Evolutionary conservation across 345 rosid species (phyloP).

Genomic region (Citrus maxima): DNA sequence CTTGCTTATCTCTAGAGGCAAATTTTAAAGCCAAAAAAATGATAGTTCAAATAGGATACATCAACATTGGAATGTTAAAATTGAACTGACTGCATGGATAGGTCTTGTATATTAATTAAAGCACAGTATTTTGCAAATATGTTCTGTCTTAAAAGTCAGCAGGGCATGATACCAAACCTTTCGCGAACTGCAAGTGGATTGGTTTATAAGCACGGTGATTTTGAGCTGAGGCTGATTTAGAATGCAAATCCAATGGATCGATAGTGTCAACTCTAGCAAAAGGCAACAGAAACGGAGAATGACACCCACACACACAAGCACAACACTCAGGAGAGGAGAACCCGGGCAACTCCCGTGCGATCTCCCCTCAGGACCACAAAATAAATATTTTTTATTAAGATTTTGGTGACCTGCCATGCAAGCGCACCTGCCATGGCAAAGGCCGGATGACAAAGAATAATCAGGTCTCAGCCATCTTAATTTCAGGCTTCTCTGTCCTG

Average conservation of each 20-base stretch:
- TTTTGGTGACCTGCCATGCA: slow-evolving; percentile 80
- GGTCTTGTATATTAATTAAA: too few relatives aligned
- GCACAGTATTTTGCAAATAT: not conserved
- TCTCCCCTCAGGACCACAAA: slow-evolving; percentile 59
- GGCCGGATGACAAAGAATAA: slow-evolving; percentile 65
- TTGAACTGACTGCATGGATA: too few relatives aligned
- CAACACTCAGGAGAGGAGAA: slow-evolving; percentile 49
- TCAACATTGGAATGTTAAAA: not conserved
- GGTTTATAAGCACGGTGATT: not conserved
- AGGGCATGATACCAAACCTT: not conserved
- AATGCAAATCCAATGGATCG: not conserved
- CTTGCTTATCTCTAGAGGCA: too few relatives aligned
- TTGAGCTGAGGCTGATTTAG: not conserved
- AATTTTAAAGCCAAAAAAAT: too few relatives aligned
- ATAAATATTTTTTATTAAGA: slow-evolving; percentile 35
- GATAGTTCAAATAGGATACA: too few relatives aligned
- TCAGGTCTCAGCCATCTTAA: slow-evolving; percentile 39
- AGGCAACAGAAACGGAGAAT: not conserved
- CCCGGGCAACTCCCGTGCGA: slow-evolving; percentile 85
- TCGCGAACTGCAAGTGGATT: not conserved
- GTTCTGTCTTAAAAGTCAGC: not conserved
- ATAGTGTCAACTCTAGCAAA: not conserved
- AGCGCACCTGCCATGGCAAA: slow-evolving; percentile 97
- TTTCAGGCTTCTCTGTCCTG: slow-evolving; percentile 31
- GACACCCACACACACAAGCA: slow-evolving; percentile 11